phyloP scores from a whole-genome alignment of 768 basidiomycete species.

The Termitomyces sp. region DNA sequence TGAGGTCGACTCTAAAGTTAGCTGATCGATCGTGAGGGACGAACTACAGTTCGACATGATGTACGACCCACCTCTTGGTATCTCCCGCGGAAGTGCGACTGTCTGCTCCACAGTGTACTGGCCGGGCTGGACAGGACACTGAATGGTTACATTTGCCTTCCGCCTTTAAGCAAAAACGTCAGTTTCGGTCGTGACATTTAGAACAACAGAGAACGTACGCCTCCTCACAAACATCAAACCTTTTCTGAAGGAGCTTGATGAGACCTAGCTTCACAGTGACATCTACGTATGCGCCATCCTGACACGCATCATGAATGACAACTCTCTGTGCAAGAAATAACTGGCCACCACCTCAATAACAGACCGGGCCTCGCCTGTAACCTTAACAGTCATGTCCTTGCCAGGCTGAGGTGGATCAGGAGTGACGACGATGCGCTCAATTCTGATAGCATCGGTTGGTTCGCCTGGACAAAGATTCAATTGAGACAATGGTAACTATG shows the following conservation, averaged over 20 bases:
- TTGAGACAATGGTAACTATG: constrained; percentile 7
- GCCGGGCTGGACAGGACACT: constrained; percentile 81
- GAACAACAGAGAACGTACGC: constrained; percentile 57
- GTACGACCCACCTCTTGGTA: constrained; percentile 61
- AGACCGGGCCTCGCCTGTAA: constrained; percentile 52
- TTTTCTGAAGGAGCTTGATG: constrained; percentile 80
- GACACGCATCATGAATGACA: background rate
- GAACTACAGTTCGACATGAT: background rate
- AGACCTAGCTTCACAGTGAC: constrained; percentile 92
- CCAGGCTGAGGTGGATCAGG: constrained; percentile 93
- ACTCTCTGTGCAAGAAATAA: background rate
- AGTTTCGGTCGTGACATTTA: background rate
- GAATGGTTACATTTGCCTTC: constrained; percentile 67
- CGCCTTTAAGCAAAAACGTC: constrained; percentile 37
- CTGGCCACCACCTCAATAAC: constrained; percentile 54
- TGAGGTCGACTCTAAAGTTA: constrained; percentile 71
- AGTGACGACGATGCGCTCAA: constrained; percentile 65
- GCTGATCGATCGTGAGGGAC: constrained; percentile 40
- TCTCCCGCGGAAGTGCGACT: constrained; percentile 85
- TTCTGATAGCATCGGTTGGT: constrained; percentile 42
- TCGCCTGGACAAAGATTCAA: constrained; percentile 31
- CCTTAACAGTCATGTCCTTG: constrained; percentile 80
- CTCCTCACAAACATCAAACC: constrained; percentile 88
- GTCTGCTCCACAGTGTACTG: constrained; percentile 73
- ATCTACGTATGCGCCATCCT: constrained; percentile 91